Conservation (phyloP, 129 eudicot species). For the Cynara cardunculus region DNA sequence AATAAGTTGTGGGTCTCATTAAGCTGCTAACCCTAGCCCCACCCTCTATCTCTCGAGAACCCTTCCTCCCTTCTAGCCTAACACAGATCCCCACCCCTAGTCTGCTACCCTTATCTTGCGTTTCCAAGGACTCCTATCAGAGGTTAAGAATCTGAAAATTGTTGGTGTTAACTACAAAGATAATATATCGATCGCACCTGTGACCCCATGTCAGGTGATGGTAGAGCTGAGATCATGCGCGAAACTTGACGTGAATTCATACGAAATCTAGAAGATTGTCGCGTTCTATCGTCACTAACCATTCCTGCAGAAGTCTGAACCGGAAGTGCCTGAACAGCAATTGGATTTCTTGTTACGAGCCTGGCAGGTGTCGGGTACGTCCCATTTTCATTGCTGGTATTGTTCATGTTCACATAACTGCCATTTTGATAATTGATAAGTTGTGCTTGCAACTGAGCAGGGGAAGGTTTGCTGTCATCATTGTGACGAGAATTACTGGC, state of each 20-base stretch:
- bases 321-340: slow-evolving; percentile 69
- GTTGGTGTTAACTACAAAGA: neutral
- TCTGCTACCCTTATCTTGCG: neutral
- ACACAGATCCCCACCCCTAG: no score
- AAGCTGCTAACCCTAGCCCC: no score
- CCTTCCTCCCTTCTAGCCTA: no score
- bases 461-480: slow-evolving; percentile 48
- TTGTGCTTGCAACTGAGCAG: slow-evolving; percentile 26
- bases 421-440: slow-evolving; percentile 3
- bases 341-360: slow-evolving; percentile 36
- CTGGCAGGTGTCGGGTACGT: slow-evolving; percentile 30
- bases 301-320: slow-evolving; percentile 37
- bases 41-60: no score
- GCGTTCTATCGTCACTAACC: slow-evolving; percentile 28
- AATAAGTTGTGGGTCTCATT: no score
- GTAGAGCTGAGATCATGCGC: slow-evolving; percentile 25
- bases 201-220: slow-evolving; percentile 29
- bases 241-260: slow-evolving; percentile 24
- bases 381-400: slow-evolving; percentile 37
- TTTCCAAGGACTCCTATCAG: neutral
- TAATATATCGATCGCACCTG: slow-evolving; percentile 35
- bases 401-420: slow-evolving; percentile 8
- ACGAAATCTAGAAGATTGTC: slow-evolving; percentile 28
- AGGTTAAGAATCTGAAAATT: neutral
- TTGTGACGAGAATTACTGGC: slow-evolving; percentile 12